phyloP scores from a whole-genome alignment of 1,284 basidiomycete species.

The Ganoderma multipileum region DNA sequence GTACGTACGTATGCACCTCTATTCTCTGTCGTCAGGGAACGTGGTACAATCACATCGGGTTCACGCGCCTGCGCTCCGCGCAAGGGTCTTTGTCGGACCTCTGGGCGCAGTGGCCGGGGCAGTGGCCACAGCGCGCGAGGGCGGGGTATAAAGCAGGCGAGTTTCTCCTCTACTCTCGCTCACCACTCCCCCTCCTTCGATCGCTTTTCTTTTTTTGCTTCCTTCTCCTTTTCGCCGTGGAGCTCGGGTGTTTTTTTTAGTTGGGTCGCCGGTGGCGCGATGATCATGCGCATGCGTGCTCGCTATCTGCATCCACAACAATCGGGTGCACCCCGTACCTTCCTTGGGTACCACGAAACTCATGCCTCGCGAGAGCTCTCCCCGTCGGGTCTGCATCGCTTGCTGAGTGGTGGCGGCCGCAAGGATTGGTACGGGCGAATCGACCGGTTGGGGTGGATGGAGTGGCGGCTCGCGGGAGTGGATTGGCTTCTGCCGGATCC shows the following conservation, averaged over 20 bases:
- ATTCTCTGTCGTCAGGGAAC: background rate
- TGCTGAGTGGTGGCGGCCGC: slow-evolving; percentile 39
- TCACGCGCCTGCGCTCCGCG: background rate
- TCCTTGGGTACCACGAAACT: slow-evolving; percentile 31
- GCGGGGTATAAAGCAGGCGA: background rate
- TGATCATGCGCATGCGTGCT: no score
- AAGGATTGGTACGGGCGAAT: slow-evolving; percentile 39
- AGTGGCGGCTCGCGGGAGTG: background rate
- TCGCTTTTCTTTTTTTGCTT: background rate
- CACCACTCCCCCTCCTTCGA: background rate
- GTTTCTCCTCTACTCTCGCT: background rate
- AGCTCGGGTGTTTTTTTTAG: background rate
- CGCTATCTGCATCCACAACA: slow-evolving; percentile 15
- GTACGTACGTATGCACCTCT: background rate
- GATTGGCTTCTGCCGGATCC: background rate
- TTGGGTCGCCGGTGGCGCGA: background rate
- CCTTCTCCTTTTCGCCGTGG: background rate
- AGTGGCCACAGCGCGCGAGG: background rate
- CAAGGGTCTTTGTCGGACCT: slow-evolving; percentile 1
- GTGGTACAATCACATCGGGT: background rate
- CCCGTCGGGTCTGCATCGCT: slow-evolving; percentile 23
- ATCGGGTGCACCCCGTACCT: slow-evolving; percentile 29
- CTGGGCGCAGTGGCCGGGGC: background rate
- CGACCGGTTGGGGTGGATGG: slow-evolving; percentile 3
- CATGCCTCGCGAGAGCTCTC: slow-evolving; percentile 25